Conservation (phyloP, 148 eudicot genomes). For the Camellia sinensis region DNA sequence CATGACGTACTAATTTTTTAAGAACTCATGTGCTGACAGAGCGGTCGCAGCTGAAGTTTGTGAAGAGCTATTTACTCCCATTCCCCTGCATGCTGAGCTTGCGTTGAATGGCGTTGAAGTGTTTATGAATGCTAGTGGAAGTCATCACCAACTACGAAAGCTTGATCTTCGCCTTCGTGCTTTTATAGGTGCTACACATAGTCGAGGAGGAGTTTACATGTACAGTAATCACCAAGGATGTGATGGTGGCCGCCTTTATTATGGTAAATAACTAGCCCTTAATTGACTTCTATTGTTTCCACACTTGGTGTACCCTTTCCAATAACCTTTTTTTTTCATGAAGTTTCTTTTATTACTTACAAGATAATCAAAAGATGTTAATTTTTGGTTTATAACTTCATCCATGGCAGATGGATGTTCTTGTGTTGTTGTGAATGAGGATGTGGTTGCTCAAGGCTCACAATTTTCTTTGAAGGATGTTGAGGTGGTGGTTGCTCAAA, state of each 20-base stretch:
- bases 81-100: too few species aligned
- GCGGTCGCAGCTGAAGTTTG: too few species aligned
- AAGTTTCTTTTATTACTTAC: not conserved
- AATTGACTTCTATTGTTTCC: conserved; percentile 1
- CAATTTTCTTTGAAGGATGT: conserved; percentile 95
- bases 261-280: conserved; percentile 42
- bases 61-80: too few species aligned
- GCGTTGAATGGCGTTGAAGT: too few species aligned
- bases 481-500: conserved; percentile 83
- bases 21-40: too few species aligned
- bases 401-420: conserved; percentile 82
- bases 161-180: conserved; percentile 90
- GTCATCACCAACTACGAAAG: conserved; percentile 93
- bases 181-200: conserved; percentile 79
- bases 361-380: not conserved
- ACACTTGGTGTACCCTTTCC: not conserved
- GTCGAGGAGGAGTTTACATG: conserved; percentile 17
- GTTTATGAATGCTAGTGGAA: conserved; percentile 92
- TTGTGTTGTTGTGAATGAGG: conserved; percentile 89
- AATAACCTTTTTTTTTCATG: not conserved
- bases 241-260: conserved; percentile 92
- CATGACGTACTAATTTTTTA: too few species aligned
- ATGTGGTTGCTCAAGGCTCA: conserved; percentile 96
- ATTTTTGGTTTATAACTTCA: conserved; percentile 13
- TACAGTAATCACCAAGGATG: conserved; percentile 32